Base-by-base conservation (phyloP, 345 rosid species). In the Carallia brachiata region DNA sequence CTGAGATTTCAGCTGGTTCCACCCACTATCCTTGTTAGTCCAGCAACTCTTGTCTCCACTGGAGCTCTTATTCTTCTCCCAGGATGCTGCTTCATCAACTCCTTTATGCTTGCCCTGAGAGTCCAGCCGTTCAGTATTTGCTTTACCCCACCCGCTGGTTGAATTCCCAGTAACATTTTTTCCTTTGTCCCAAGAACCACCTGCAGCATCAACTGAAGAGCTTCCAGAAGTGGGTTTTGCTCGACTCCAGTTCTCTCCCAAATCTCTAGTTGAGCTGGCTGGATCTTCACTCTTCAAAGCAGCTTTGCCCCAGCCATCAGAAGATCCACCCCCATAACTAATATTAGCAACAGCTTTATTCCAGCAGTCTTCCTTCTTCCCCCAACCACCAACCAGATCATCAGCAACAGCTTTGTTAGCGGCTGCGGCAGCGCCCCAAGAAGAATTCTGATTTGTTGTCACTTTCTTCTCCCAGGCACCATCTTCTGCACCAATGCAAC, bases 231-330 rank as follows among this genome's bases (percentile, higher is more conserved):
- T 36, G 12, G 13, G 62, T 69, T 78, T 75, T 62, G 71, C 69
- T 56, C 65, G 68, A 68, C 71, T 79, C 88, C 87, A 85, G 63
- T 52, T 76, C 52, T 65, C 74, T 70, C 60, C 74, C 64, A 71
- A 65, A 52, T 56, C 73, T 28, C 57, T 74, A 5, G 71, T 77
- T 67, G 78, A 66, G 56, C 63, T 70, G 19, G 69, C 63, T 7
- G 69, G 66, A 76, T 62, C 76, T 58, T 66, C 78, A 73, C 52
- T 66, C 18, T 75, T 52, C 62, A 36, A 39, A 60, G 36, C 47
- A 65, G 79, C 62, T 78, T 88, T 86, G 73, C 87, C 89, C 84
- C 82, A 84, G 77, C 79, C 79, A 47, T 61, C 84, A 66, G 82
- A 75, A 56, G 77, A 65, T 74, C 72, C 68, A 52, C 67, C 69